phyloP scores from a whole-genome alignment of 2,329 filamentous ascomycete species.

The Pseudogymnoascus sp. region DNA sequence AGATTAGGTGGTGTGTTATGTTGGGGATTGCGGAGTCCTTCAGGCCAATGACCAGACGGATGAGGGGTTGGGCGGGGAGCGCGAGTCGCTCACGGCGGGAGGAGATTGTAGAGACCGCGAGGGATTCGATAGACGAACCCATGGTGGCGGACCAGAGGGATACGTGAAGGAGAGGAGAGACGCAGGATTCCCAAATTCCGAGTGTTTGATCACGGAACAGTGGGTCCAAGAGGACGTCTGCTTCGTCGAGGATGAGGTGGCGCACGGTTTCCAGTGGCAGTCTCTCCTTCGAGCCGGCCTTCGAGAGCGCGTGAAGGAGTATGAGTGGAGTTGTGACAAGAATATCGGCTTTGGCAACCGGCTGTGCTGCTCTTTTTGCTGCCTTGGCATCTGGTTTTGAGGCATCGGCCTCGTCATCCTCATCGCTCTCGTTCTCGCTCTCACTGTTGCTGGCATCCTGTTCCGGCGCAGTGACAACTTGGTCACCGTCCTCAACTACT shows the following conservation, averaged over 20 bases:
- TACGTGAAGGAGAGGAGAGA: conserved; percentile 57
- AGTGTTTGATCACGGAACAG: conserved; percentile 86
- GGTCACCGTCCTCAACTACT: conserved; percentile 41
- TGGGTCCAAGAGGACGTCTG: conserved; percentile 85
- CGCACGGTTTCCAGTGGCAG: conserved; percentile 57
- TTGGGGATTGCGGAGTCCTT: conserved; percentile 95
- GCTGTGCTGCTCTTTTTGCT: conserved; percentile 32
- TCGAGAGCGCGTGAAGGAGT: conserved; percentile 64
- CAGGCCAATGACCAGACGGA: conserved; percentile 87
- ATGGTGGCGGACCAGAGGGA: conserved; percentile 96
- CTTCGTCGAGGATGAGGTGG: conserved; percentile 81
- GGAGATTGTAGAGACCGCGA: conserved; percentile 61
- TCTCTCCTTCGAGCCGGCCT: conserved; percentile 32
- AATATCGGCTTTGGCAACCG: conserved; percentile 65
- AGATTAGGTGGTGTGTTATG: conserved; percentile 78
- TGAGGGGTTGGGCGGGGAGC: conserved; percentile 38
- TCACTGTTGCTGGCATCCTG: conserved; percentile 31
- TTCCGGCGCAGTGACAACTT: conserved; percentile 20
- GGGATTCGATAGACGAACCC: conserved; percentile 80
- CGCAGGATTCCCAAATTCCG: conserved; percentile 73
- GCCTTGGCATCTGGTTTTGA: conserved; percentile 16
- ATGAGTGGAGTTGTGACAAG: conserved; percentile 73
- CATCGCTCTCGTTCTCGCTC: conserved; percentile 29
- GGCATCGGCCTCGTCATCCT: conserved; percentile 24
- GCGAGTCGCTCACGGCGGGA: conserved; percentile 38